Base-by-base conservation (phyloP, 805 yeast genomes). In the Candida sakaeoensis region DNA sequence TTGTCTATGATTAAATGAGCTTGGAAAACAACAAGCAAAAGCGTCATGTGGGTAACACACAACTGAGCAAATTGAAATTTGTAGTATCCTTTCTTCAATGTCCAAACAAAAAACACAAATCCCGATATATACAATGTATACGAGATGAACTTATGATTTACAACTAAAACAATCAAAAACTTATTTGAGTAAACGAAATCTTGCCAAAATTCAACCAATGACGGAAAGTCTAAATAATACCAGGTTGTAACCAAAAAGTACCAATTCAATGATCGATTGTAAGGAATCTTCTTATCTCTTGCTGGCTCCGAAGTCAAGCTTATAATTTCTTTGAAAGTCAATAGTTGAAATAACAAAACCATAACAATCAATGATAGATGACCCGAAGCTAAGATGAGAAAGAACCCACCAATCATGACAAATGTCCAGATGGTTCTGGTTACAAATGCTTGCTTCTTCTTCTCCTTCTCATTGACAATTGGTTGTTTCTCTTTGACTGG, bases 21-120 rank as follows among this genome's bases (percentile, higher is more conserved):
- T 68, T 93, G 99, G 68, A 87, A 80, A 19, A 93, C 95, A 40
- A 91, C 95, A 43, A 93, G 65, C 45, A 90, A 67, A 51, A 93
- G 66, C 14, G 93, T 88, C 96, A 93, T 88, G 59, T 91, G 97
- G 3, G 98, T 90, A 45, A 85, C 77, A 61, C 96, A 87, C 50
- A 93, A 76, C 56, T 93, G 96, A 15, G 91, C 88, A 69, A 91
- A 91, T 66, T 93, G 99, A 68, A 87, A 89, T 60, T 80, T 83
- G 58, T 88, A 80, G 61, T 80, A 85, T 15, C 96, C 96, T 59
- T 85, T 90, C 54, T 89, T 84, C 56, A 93, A 72, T 34, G 95
- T 84, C 51, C 85, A 78, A 43, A 93, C 97, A 58, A 93, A 93
- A 49, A 88, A 77, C 37, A 93, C 85, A 62, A 93, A 84, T 2